phyloP scores from a whole-genome alignment of 768 basidiomycete genomes.

The Leccinum arenicola region DNA sequence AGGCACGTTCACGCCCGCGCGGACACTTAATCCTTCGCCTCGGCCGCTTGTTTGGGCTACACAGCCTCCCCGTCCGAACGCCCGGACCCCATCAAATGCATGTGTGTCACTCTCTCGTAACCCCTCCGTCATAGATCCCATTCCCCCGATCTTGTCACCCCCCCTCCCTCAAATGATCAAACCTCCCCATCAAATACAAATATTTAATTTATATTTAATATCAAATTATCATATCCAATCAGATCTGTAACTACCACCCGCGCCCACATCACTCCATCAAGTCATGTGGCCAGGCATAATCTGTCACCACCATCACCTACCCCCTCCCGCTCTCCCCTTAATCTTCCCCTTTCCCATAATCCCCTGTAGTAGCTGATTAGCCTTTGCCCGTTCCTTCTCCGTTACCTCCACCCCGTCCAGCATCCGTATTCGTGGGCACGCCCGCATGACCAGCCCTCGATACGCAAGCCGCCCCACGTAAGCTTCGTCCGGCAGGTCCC shows the following conservation, averaged over 20 bases:
- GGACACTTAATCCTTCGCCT: conserved; percentile 20
- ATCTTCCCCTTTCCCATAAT: conserved; percentile 44
- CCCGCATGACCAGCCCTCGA: conserved; percentile 83
- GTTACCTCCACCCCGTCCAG: conserved; percentile 86
- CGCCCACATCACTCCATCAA: conserved; percentile 12
- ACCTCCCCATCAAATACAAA: conserved; percentile 1
- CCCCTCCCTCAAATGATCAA: neutral
- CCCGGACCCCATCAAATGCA: conserved; percentile 16
- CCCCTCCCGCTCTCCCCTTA: conserved; percentile 26
- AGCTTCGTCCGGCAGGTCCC: conserved; percentile 82
- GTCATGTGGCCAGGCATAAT: conserved; percentile 32
- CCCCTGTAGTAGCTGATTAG: conserved; percentile 61
- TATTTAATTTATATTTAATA: conserved; percentile 10
- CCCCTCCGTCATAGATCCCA: conserved; percentile 21
- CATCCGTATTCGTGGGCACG: conserved; percentile 60
- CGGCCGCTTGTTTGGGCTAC: conserved; percentile 23
- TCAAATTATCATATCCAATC: conserved; percentile 6
- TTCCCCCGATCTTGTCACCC: neutral
- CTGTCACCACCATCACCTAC: conserved; percentile 21
- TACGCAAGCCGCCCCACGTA: conserved; percentile 89
- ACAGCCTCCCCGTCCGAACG: conserved; percentile 24
- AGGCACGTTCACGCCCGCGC: conserved; percentile 28
- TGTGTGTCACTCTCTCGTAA: conserved; percentile 14
- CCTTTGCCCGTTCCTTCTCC: conserved; percentile 84
- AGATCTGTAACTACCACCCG: conserved; percentile 10